Evolutionary conservation across 2,329 filamentous ascomycete genomes (phyloP).

Genomic region (Trichoderma gracile): DNA sequence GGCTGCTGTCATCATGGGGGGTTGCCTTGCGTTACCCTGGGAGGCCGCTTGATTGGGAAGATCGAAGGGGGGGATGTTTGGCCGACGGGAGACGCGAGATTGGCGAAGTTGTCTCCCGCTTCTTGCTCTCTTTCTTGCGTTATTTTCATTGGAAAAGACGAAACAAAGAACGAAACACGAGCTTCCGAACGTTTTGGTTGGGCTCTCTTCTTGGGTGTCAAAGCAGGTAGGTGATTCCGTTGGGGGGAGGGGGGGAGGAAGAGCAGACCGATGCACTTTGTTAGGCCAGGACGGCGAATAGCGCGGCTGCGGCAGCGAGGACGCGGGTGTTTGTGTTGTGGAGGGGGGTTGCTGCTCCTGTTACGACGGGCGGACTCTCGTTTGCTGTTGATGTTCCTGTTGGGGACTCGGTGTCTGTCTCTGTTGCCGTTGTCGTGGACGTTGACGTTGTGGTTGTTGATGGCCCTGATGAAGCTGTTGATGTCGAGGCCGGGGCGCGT

Average conservation of each 20-base stretch:
- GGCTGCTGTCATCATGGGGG: no score
- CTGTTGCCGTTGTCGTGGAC: not conserved
- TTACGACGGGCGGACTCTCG: constrained; percentile 11
- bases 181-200: no score
- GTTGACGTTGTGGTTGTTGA: not conserved
- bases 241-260: not conserved
- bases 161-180: not conserved
- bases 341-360: constrained; percentile 9
- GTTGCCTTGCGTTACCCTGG: not conserved
- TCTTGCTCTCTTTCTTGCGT: not conserved
- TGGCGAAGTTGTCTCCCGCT: not conserved
- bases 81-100: not conserved
- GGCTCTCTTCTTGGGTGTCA: no score
- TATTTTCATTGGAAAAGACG: not conserved
- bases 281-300: constrained; percentile 13
- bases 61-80: not conserved
- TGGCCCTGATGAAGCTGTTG: not conserved
- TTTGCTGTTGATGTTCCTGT: not conserved
- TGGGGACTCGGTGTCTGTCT: not conserved
- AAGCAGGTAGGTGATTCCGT: not conserved
- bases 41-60: not conserved
- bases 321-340: not conserved
- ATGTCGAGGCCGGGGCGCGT: not conserved
- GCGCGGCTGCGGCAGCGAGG: constrained; percentile 5
- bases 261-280: no score